Base-by-base conservation (phyloP, 192 early-diverging fungal genomes). In the Jimgerdemannia lactiflua region DNA sequence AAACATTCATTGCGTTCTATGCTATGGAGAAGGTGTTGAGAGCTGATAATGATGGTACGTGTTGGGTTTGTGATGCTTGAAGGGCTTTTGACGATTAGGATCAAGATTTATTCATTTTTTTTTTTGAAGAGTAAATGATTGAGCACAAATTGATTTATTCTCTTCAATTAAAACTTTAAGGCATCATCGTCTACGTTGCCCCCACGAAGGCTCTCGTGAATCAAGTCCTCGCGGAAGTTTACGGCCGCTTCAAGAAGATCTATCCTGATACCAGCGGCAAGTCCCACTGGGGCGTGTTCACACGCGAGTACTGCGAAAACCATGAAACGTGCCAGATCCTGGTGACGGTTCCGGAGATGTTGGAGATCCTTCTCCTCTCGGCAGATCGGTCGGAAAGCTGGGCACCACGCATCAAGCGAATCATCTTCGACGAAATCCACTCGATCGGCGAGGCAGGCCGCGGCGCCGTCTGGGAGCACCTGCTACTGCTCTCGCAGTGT, bases 1-100 rank as follows among this genome's bases (percentile, higher is more conserved):
- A 86, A 59, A 86, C 84, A 4, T 86, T 86, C 72, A 79, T 87
- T 49, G 74, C 84, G 11, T 86, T 78, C 67, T 86, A 86, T 82
- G 83, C 84, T 3, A 86, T 86, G 72, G 84, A 86, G 63, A 79
- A 86, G 63, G 75, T 87, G 67, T 68, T 86, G 67, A 44, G 75
- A 10, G 78, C 76, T 8, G 66, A 63, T 68, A 73, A 82, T 72
- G 83, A 84, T 43, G 80, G 79, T 7, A 73, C n/a, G n/a, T n/a
- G n/a, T n/a, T n/a, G n/a, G n/a, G n/a, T n/a, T n/a, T n/a, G n/a
- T n/a, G n/a, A n/a, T n/a, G n/a, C n/a, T n/a, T n/a, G n/a, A n/a
- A n/a, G n/a, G n/a, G n/a, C n/a, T n/a, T n/a, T n/a, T n/a, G n/a
- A n/a, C n/a, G n/a, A n/a, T n/a, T n/a, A n/a, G n/a, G n/a, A n/a